Evolutionary conservation across 179 eudicot genomes (phyloP).

Genomic region (Silene vulgaris): DNA sequence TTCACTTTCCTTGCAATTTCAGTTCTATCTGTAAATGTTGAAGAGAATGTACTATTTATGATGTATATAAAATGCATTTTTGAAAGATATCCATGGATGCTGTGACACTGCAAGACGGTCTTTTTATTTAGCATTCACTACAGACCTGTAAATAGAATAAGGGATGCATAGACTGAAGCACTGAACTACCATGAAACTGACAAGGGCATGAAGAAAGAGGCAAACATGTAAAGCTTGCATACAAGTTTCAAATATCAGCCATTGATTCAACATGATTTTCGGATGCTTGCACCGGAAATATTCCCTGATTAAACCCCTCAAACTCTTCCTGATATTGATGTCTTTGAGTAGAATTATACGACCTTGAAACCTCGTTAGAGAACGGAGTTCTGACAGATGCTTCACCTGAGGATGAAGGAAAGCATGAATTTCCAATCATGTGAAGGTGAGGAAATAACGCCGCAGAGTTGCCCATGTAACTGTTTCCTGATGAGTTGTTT

Average conservation of each 20-base stretch:
- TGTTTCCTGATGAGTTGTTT: constrained; percentile 6
- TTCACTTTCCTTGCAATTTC: background rate
- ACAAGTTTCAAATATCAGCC: background rate
- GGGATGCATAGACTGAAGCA: background rate
- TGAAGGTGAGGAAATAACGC: constrained; percentile 5
- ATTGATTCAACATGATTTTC: background rate
- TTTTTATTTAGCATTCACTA: background rate
- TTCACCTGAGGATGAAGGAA: constrained; percentile 5
- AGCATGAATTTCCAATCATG: constrained; percentile 5
- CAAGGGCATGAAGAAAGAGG: background rate
- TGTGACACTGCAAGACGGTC: background rate
- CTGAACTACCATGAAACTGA: constrained; percentile 6
- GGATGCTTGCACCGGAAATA: constrained; percentile 9
- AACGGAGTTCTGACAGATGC: constrained; percentile 1
- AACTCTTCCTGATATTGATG: constrained; percentile 3
- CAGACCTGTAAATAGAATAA: background rate
- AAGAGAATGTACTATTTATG: constrained; percentile 33
- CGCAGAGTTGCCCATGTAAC: constrained; percentile 11
- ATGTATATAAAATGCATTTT: constrained; percentile 24
- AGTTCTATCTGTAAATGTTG: constrained; percentile 31
- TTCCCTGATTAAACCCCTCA: background rate
- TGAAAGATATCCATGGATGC: background rate
- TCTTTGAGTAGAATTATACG: background rate
- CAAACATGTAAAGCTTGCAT: background rate
- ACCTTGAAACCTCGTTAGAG: constrained; percentile 10